Conservation (phyloP, 2,329 filamentous ascomycete genomes). For the Microsporum audouinii region DNA sequence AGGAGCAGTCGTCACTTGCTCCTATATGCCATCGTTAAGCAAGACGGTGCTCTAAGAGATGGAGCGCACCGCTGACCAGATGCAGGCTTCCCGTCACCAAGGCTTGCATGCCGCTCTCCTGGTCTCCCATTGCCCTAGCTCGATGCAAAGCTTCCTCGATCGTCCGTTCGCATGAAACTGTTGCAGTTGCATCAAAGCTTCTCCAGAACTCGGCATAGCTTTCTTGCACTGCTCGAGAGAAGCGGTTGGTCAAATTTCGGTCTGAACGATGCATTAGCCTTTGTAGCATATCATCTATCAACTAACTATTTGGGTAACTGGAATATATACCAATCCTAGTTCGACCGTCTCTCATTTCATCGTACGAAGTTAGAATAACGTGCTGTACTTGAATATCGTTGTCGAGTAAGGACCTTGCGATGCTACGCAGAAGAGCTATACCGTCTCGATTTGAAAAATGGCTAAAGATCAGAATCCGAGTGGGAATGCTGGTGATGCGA, state of each 20-base stretch:
- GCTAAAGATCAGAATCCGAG: conserved; percentile 22
- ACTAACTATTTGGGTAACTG: too few species aligned
- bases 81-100: conserved; percentile 54
- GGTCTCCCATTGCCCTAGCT: conserved; percentile 9
- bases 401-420: conserved; percentile 16
- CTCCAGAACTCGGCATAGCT: conserved; percentile 12
- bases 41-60: conserved; percentile 29
- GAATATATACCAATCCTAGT: conserved; percentile 17
- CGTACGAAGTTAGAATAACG: conserved; percentile 24
- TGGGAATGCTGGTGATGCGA: not conserved
- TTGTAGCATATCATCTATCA: not conserved
- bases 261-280: not conserved
- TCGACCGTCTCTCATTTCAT: conserved; percentile 19
- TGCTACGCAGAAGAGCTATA: conserved; percentile 15
- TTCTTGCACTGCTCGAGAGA: conserved; percentile 1
- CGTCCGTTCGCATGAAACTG: conserved; percentile 5
- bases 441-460: conserved; percentile 24
- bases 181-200: conserved; percentile 9
- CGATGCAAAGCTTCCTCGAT: conserved; percentile 14
- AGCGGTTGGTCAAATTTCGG: not conserved
- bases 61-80: conserved; percentile 47
- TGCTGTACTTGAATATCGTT: conserved; percentile 16
- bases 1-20: too few species aligned
- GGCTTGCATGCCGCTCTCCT: conserved; percentile 8
- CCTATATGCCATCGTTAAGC: too few species aligned